Base-by-base conservation (phyloP, 345 rosid species). In the Trapa bicornis region DNA sequence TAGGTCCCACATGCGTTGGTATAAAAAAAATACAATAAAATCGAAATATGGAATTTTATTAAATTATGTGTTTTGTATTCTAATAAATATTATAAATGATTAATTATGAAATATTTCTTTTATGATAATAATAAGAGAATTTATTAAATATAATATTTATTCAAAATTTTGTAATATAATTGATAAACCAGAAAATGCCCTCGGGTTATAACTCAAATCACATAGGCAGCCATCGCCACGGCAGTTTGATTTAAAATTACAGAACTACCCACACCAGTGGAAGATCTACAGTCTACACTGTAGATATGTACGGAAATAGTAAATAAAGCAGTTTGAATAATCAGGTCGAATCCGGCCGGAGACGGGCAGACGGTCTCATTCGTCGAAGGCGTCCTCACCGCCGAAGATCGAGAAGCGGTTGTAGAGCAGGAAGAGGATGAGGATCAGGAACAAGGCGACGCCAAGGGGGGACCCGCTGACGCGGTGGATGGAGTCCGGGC, bases 341-440 rank as follows among this genome's bases (percentile, higher is more conserved):
- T 22, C 29, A 22, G 29, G 29, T 22, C 29, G 29, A 22, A 22
- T 22, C 29, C 29, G 29, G 29, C 43, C 43, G 43, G 7, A 41
- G 0, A 16, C 16, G 16, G 3, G 6, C 57, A 16, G 57, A 4
- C n/a, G 35, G 29, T 41, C 47, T 72, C 70, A 72, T 17, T 67
- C 70, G 1, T 66, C 70, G 41, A 0, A 48, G 41, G 37, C 75
- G 0, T 72, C 70, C 13, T 50, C 70, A 15, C 75, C 61, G n/a
- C 75, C 75, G 29, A 72, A 67, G 54, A 72, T 67, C 50, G 70
- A 72, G 41, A 60, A 0, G 45, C 69, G 64, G 36, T 72, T 66
- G 57, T 66, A 67, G 58, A 72, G 66, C 33, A 72, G 66, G 39
- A 72, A 47, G n/a, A 72, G 61, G 52, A 66, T 41, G 5, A 72